Percentiles rank a stretch among this genome's conserved stretches.
These are phyloP conservation scores for Chernovozyma aurita DNA, from an alignment of 1,139 yeast species.

Conservation along the genomic window DNA sequence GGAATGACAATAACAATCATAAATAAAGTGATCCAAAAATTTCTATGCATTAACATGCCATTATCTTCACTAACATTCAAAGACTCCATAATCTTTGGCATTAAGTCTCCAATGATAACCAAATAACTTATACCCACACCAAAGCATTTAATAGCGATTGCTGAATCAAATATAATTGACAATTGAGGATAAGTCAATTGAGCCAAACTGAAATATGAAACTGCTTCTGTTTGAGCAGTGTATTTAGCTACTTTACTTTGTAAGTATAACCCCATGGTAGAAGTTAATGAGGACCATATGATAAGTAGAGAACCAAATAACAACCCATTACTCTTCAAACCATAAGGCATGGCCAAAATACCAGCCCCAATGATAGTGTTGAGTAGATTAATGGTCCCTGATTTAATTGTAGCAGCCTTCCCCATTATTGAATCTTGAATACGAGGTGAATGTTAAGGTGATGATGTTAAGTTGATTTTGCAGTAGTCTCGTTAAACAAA, in stretches of 20 bases:
- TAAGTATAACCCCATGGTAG: conserved; percentile 49
- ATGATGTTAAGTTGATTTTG: too few relatives aligned
- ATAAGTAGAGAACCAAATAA: conserved; percentile 44
- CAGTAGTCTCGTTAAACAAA: too few relatives aligned
- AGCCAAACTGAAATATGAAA: conserved; percentile 49
- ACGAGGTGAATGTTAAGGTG: too few relatives aligned
- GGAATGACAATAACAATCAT: conserved; percentile 63
- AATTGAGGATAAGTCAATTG: conserved; percentile 53
- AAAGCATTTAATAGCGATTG: conserved; percentile 64
- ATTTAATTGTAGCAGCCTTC: conserved; percentile 35
- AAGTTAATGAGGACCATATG: conserved; percentile 44
- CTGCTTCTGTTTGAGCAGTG: conserved; percentile 42
- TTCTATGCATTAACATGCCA: conserved; percentile 35
- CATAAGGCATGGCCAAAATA: conserved; percentile 54
- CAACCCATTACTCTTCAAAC: conserved; percentile 47
- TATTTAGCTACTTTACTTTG: conserved; percentile 50
- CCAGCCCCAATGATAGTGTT: conserved; percentile 58
- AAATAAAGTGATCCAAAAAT: conserved; percentile 68
- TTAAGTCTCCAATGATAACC: conserved; percentile 84
- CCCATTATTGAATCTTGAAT: too few relatives aligned
- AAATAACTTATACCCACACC: conserved; percentile 90
- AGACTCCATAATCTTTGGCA: conserved; percentile 68
- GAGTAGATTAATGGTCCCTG: conserved; percentile 49
- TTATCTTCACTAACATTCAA: conserved; percentile 22
- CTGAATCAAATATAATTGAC: conserved; percentile 42